Evolutionary conservation across 2,329 filamentous ascomycete species (phyloP).

Genomic region (Monosporascus sp.): DNA sequence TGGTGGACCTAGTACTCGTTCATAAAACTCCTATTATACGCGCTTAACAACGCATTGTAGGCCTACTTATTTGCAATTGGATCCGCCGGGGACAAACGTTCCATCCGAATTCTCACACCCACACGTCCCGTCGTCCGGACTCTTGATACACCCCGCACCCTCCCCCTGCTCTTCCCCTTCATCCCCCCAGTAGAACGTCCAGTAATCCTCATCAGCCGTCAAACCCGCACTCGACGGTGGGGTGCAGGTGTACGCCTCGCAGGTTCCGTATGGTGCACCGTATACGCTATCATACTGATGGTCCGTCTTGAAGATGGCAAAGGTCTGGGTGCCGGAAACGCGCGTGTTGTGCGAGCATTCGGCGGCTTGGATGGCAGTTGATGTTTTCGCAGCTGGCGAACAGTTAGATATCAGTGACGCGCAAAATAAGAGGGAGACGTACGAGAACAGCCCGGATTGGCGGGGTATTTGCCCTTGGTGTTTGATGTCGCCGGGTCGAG

Average conservation of each 20-base stretch:
- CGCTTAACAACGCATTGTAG: too few species aligned
- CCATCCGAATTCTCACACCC: constrained; percentile 37
- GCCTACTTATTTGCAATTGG: too few species aligned
- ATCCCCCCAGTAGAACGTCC: constrained; percentile 37
- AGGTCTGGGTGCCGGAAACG: constrained; percentile 28
- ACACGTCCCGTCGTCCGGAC: constrained; percentile 32
- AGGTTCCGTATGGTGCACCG: constrained; percentile 44
- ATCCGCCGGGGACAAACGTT: too few species aligned
- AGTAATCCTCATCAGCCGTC: constrained; percentile 29
- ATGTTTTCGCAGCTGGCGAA: constrained; percentile 25
- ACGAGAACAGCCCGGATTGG: constrained; percentile 24
- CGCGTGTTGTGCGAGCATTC: constrained; percentile 35
- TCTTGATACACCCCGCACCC: constrained; percentile 34
- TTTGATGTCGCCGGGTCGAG: constrained; percentile 30
- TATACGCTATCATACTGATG: constrained; percentile 38
- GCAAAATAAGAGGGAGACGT: not conserved
- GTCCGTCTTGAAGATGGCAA: constrained; percentile 35
- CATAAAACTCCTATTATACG: too few species aligned
- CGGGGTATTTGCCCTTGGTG: constrained; percentile 30
- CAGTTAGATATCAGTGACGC: not conserved
- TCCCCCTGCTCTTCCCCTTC: constrained; percentile 24
- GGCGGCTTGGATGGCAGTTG: constrained; percentile 32
- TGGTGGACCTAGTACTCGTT: too few species aligned
- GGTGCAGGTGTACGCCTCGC: constrained; percentile 35
- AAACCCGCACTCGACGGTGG: constrained; percentile 26